A percentile compares a stretch with the other conserved stretches of the same genome.
phyloP scores from a whole-genome alignment of 2,329 filamentous ascomycete species.

The Intubia oerlemansii region DNA sequence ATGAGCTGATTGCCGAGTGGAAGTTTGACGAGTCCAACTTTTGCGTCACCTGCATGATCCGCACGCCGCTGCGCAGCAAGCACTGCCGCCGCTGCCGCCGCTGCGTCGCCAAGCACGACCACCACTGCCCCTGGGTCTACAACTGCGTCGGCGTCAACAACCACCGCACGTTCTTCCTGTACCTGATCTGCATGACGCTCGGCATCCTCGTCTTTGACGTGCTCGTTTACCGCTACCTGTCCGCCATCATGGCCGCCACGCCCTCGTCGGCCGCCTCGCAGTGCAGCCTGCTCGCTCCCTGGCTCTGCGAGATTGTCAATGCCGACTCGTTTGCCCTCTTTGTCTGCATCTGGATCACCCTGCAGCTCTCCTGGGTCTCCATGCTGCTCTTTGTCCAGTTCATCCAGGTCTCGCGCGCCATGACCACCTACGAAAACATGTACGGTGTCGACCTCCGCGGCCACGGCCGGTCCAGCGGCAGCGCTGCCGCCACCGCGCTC shows the following conservation, averaged over 20 bases:
- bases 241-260: slow-evolving; percentile 27
- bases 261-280: slow-evolving; percentile 19
- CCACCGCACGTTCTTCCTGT: slow-evolving; percentile 85
- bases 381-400: slow-evolving; percentile 93
- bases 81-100: slow-evolving; percentile 82
- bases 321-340: slow-evolving; percentile 71
- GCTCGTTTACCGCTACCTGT: slow-evolving; percentile 51
- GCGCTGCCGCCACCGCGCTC: slow-evolving; percentile 24
- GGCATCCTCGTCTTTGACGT: slow-evolving; percentile 55
- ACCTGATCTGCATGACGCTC: slow-evolving; percentile 56
- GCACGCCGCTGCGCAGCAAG: slow-evolving; percentile 81
- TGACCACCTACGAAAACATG: slow-evolving; percentile 97
- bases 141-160: slow-evolving; percentile 95
- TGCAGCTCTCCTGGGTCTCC: slow-evolving; percentile 89
- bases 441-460: slow-evolving; percentile 44
- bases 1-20: slow-evolving; percentile 2
- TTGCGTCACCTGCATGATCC: slow-evolving; percentile 41
- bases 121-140: slow-evolving; percentile 96
- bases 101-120: slow-evolving; percentile 90
- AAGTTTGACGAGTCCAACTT: slow-evolving; percentile 24
- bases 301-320: slow-evolving; percentile 55
- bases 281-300: slow-evolving; percentile 59
- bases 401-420: slow-evolving; percentile 73
- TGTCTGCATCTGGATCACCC: slow-evolving; percentile 52
- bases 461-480: too few relatives aligned